Base-by-base conservation (phyloP, 257 asterid genomes). In the Gentiana macrophylla region DNA sequence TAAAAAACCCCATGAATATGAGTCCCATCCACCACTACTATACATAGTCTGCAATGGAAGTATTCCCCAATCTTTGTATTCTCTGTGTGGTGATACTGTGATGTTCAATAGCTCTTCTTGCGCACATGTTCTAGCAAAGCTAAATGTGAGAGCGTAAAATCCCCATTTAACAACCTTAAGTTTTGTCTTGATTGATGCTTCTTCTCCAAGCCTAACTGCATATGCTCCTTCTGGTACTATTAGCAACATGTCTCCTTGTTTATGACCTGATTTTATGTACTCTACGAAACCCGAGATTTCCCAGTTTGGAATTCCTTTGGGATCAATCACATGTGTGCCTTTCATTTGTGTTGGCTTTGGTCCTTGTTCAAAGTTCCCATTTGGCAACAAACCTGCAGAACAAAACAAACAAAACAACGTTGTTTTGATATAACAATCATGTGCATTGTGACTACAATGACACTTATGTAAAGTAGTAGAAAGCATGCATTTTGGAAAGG, bases 191-290 rank as follows among this genome's bases (percentile, higher is more conserved):
- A 86, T 73, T 4, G 80, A 81, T 0, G 97, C 84, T 44, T 89
- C 94, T 33, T 89, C 92, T 1, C 97, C 97, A 0, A 89, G 85
- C 48, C 97, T 72, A 15, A 89, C 82, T 8, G 95, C 97, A 2
- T 73, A 81, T 38, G 76, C 77, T 0, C 97, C 95, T 72, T 83
- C 84, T 2, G 95, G 95, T 52, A 89, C 97, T 54, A 86, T 67
- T 32, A 89, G 64, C 24, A 82, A 15, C 97, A 89, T 89, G 70
- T 86, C 94, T 8, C 97, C 94, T 59, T 89, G 97, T 53, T 66
- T 79, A 9, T 83, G 86, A 36, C 95, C 97, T 0, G 87, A 73
- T 70, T 73, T 86, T 64, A 89, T 81, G 84, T 79, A 89, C 66
- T 89, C 97, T 3, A 89, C 89, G 35, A 57, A 83, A 1, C 97